These are phyloP conservation scores for Nissolia schottii DNA, from an alignment of 306 rosid species.

Conservation along the genomic window DNA sequence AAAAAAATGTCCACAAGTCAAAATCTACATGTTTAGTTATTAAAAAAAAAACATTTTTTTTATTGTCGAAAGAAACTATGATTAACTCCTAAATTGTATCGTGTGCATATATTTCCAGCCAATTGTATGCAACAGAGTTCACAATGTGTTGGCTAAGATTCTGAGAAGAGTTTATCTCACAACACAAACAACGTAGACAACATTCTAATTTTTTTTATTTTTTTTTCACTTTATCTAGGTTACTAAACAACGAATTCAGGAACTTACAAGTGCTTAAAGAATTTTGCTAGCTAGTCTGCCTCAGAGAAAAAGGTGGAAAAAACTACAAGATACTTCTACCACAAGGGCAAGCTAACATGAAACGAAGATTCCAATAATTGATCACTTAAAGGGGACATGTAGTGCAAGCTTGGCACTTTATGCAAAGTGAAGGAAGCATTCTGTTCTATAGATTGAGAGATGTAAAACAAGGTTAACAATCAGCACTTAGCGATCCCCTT, in stretches of 20 bases:
- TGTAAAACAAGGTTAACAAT: slow-evolving; percentile 16
- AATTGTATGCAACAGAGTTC: not conserved
- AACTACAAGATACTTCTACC: slow-evolving; percentile 8
- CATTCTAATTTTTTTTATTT: too few species aligned
- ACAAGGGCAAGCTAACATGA: slow-evolving; percentile 27
- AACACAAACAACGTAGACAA: not conserved
- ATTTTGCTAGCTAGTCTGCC: not conserved
- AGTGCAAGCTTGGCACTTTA: slow-evolving; percentile 41
- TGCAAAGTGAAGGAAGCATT: slow-evolving; percentile 31
- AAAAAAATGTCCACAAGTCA: not conserved
- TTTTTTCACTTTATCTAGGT: not conserved
- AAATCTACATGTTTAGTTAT: not conserved
- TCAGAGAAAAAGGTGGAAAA: not conserved
- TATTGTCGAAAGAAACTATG: not conserved
- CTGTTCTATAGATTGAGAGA: slow-evolving; percentile 16
- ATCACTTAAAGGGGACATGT: slow-evolving; percentile 14
- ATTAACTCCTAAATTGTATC: not conserved
- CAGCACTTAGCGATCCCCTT: not conserved
- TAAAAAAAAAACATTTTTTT: not conserved
- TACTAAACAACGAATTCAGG: not conserved
- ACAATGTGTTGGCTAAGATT: not conserved
- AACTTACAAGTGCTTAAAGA: not conserved
- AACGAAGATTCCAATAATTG: slow-evolving; percentile 26
- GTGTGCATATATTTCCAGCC: not conserved
- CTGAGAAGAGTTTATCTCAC: not conserved